Evolutionary conservation across 2,329 filamentous ascomycete species (phyloP).

Genomic region (Mycocentrospora acerina): DNA sequence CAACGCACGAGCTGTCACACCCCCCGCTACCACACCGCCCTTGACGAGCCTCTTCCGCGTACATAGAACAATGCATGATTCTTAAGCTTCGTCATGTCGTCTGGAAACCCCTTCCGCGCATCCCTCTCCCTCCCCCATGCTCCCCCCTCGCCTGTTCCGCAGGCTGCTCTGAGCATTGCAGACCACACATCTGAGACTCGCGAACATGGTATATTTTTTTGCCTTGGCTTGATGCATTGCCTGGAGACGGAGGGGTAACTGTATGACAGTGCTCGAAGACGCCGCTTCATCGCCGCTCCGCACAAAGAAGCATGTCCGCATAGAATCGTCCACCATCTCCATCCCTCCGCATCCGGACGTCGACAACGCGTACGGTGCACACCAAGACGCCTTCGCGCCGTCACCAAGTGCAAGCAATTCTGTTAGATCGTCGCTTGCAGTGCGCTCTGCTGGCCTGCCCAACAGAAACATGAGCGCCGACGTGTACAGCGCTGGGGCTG

Average conservation of each 20-base stretch:
- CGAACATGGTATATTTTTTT: conserved; percentile 30
- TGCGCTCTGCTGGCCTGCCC: conserved; percentile 19
- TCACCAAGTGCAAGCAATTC: conserved; percentile 12
- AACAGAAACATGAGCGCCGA: conserved; percentile 16
- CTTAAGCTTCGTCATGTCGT: conserved; percentile 39
- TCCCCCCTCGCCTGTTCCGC: conserved; percentile 22
- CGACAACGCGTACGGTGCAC: conserved; percentile 22
- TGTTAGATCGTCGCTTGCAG: conserved; percentile 19
- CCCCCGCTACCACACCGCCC: conserved; percentile 20
- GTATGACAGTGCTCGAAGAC: conserved; percentile 32
- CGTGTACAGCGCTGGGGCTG: conserved; percentile 12
- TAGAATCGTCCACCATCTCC: conserved; percentile 44
- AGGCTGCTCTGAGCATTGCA: conserved; percentile 28
- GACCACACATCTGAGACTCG: conserved; percentile 25
- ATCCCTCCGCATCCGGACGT: conserved; percentile 37
- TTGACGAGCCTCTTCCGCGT: conserved; percentile 30
- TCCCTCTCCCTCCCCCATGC: conserved; percentile 31
- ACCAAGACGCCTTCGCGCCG: conserved; percentile 17
- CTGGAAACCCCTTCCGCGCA: conserved; percentile 44
- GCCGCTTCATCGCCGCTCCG: conserved; percentile 23
- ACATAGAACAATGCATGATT: conserved; percentile 45
- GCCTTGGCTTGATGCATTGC: conserved; percentile 21
- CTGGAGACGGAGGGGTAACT: conserved; percentile 36
- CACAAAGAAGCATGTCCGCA: conserved; percentile 64
- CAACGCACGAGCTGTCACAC: conserved; percentile 9